Evolutionary conservation across 2,329 filamentous ascomycete species (phyloP), one percentile per base, ranked within the genome.

Genomic region (Diplodia sapinea): DNA sequence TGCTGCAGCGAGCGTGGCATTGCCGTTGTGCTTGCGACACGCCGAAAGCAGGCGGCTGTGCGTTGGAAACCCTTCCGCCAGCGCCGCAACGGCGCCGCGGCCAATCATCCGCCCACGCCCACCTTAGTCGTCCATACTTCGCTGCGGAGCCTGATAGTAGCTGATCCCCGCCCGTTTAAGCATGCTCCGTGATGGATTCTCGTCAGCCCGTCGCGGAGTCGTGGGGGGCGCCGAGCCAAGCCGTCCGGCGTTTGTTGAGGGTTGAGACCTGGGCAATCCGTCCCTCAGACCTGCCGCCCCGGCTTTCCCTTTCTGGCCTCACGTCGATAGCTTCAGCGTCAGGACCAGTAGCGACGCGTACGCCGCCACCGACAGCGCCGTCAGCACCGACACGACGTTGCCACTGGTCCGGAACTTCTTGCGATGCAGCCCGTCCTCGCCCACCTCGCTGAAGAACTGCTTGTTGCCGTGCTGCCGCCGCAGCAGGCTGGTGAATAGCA

Each of bases 381-480:
- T 89, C 76, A 90, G 75, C 33, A 88, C 83, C 54, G 88, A 81
- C 3, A 90, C 88, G 8, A 88, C 87, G 76, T 90, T 89, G 38
- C 88, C 88, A 77, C 86, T 89, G 17, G 88, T 90, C 67, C 87
- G 81, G 74, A 90, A 90, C 71, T 83, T 87, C 77, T 87, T 87
- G 70, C 85, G 82, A 71, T 84, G 83, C 71, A 88, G 75, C 2
- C 87, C 88, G 75, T 89, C 86, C 50, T 87, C 85, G 50, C 86
- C 85, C 20, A 84, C 77, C 67, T 85, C 83, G 69, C 84, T 87
- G 79, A 98, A 98, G 82, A 99, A 98, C 79, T 98, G 94, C 71
- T 89, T 87, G 76, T 98, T 97, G 68, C 95, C 94, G 80, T 97
- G 92, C 76, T 94, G 92, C 65, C 95, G 88, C 68, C 95, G 87